phyloP scores from a whole-genome alignment of 495 filamentous ascomycete genomes.

The Poronia punctata region DNA sequence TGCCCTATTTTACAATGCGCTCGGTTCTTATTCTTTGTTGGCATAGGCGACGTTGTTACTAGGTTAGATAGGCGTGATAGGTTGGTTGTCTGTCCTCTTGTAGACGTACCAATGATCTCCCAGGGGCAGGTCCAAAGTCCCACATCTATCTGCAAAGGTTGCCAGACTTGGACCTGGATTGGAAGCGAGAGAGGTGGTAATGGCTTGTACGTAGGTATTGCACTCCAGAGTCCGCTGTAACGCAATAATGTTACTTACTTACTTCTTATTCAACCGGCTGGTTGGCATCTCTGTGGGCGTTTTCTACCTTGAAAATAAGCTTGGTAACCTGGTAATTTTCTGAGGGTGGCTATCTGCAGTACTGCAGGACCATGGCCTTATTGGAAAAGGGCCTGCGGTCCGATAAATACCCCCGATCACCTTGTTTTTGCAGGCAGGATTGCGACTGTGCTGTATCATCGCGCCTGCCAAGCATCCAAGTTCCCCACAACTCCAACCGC shows the following conservation, averaged over 20 bases:
- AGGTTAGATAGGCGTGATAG: not conserved
- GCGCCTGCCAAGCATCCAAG: conserved; percentile 24
- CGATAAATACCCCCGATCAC: conserved; percentile 20
- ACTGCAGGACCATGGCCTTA: conserved; percentile 13
- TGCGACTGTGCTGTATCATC: conserved; percentile 26
- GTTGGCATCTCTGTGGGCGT: conserved; percentile 8
- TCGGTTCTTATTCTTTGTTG: no score
- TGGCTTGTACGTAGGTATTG: not conserved
- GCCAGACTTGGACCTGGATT: not conserved
- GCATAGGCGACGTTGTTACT: no score
- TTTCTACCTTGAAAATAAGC: conserved; percentile 9
- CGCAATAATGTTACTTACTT: no score
- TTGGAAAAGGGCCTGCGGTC: conserved; percentile 27
- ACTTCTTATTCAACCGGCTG: conserved; percentile 19
- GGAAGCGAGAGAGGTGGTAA: not conserved
- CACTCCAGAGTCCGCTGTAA: conserved; percentile 17
- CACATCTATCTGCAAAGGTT: not conserved
- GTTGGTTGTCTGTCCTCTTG: conserved; percentile 1
- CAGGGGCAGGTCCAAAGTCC: not conserved
- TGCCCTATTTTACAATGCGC: no score
- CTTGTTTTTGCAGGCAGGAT: conserved; percentile 14
- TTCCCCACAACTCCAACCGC: conserved; percentile 23
- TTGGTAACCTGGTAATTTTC: conserved; percentile 6
- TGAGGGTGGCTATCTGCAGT: conserved; percentile 13
- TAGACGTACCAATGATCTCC: not conserved